Evolutionary conservation across 148 eudicot species (phyloP).

Genomic region (Arbutus unedo): DNA sequence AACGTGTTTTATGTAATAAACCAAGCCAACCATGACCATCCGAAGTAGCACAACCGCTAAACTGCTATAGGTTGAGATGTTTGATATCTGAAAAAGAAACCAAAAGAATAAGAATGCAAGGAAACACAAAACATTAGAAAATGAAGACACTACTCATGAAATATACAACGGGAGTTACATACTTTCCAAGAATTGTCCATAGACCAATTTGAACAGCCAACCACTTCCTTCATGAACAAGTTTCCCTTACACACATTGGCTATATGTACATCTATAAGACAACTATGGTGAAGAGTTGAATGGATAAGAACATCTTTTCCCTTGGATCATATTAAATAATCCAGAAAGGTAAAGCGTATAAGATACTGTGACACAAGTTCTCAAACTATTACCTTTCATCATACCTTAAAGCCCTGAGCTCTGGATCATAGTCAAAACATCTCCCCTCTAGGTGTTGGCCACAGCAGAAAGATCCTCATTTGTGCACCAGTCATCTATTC

Average conservation of each 20-base stretch:
- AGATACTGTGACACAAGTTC: not conserved
- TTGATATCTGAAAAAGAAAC: conserved; percentile 54
- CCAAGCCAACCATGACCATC: conserved; percentile 71
- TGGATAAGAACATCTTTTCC: not conserved
- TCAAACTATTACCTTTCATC: too few relatives aligned
- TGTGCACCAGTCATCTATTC: conserved; percentile 34
- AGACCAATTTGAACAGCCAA: too few relatives aligned
- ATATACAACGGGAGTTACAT: too few relatives aligned
- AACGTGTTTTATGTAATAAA: conserved; percentile 68
- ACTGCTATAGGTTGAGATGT: conserved; percentile 72
- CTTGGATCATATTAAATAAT: not conserved
- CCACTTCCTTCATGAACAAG: too few relatives aligned
- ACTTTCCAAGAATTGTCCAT: too few relatives aligned
- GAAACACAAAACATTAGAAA: not conserved
- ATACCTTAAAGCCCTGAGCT: conserved; percentile 2
- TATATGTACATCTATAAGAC: not conserved
- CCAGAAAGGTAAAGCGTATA: not conserved
- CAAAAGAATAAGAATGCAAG: conserved; percentile 2
- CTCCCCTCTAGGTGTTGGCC: conserved; percentile 28
- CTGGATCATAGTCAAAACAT: not conserved
- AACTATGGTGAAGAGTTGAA: not conserved
- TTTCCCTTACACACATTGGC: too few relatives aligned
- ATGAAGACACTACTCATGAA: too few relatives aligned
- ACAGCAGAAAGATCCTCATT: conserved; percentile 39
- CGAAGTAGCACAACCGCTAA: conserved; percentile 77